These are phyloP conservation scores for Termitomyces sp. DNA, from an alignment of 768 basidiomycete genomes.

Conservation along the genomic window DNA sequence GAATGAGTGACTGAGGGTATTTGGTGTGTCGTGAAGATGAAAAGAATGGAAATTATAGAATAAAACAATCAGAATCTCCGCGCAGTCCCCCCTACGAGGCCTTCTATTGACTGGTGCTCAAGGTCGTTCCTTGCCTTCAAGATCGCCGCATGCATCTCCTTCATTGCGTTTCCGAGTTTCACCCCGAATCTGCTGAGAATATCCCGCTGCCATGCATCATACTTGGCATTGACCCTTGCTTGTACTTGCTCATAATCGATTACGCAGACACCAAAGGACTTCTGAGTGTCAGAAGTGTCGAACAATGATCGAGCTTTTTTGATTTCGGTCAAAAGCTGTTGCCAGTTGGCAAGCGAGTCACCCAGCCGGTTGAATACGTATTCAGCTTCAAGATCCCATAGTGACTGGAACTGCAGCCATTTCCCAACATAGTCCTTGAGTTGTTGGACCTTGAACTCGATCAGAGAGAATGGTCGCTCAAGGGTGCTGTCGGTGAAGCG, in stretches of 20 bases:
- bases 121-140: constrained; percentile 92
- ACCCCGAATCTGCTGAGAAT: constrained; percentile 89
- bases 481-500: constrained; percentile 71
- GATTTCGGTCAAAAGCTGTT: constrained; percentile 93
- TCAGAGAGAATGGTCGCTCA: constrained; percentile 76
- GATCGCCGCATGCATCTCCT: constrained; percentile 94
- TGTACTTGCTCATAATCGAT: constrained; percentile 99
- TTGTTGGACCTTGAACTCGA: constrained; percentile 85
- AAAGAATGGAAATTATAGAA: constrained; percentile 1
- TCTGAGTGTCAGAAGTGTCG: constrained; percentile 93
- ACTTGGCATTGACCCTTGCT: constrained; percentile 95
- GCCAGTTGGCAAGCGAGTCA: constrained; percentile 91
- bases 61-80: constrained; percentile 43
- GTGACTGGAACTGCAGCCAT: constrained; percentile 98
- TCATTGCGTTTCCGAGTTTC: constrained; percentile 94
- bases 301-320: constrained; percentile 96
- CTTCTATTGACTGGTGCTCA: constrained; percentile 95
- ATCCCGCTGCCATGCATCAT: constrained; percentile 97
- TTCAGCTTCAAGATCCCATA: constrained; percentile 98
- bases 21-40: constrained; percentile 1
- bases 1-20: constrained; percentile 16
- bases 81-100: constrained; percentile 56
- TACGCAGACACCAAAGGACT: constrained; percentile 88
- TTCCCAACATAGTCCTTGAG: constrained; percentile 91
- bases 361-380: constrained; percentile 95